Base-by-base conservation (phyloP, 106 monocot genomes). In the Phalaenopsis aphrodite region DNA sequence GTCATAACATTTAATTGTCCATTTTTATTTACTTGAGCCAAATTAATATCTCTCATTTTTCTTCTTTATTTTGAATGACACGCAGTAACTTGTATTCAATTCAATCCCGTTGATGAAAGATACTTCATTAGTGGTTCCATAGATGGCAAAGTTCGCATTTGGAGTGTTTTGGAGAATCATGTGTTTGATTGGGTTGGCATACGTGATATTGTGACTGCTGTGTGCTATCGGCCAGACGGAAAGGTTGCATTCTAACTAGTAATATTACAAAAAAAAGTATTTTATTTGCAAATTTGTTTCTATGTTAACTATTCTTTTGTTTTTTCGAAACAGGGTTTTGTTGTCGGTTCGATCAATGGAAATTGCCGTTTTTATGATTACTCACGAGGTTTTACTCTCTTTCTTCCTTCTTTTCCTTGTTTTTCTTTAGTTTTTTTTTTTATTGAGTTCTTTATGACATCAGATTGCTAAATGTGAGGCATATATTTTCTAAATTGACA, bases 131-230 rank as follows among this genome's bases (percentile, higher is more conserved):
- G 86, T 75, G 96, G 96, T 41, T 96, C 91, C 4, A 86, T 96
- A 78, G 96, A 96, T 81, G 96, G 96, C 8, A 96, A 93, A 85
- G 88, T 93, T 82, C 93, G 96, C 42, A 80, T 96, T 21, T 96
- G 96, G 96, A 79, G 81, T 65, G 66, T 88, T 71, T 65, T 78
- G 43, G 90, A 87, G 17, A 84, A 85, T 57, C 84, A 81, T 56
- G 96, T 96, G 55, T 80, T 88, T 79, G 88, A 93, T 57, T 96
- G 96, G 96, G 85, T 77, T 80, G 96, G 93, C 46, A 69, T 85
- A 18, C 83, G 87, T 24, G 88, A 93, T 87, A 90, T 93, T 78
- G 85, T 93, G 47, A 96, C 93, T 57, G 81, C 90, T 78, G 72
- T 93, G 21, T 91, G 88, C 55, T 93, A 85, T 72, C 87, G 72